A percentile compares a stretch with the other conserved stretches of the same genome.
Evolutionary conservation across 208 protist genomes (phyloP).

Genomic region (Acanthamoeba culbertsoni): DNA sequence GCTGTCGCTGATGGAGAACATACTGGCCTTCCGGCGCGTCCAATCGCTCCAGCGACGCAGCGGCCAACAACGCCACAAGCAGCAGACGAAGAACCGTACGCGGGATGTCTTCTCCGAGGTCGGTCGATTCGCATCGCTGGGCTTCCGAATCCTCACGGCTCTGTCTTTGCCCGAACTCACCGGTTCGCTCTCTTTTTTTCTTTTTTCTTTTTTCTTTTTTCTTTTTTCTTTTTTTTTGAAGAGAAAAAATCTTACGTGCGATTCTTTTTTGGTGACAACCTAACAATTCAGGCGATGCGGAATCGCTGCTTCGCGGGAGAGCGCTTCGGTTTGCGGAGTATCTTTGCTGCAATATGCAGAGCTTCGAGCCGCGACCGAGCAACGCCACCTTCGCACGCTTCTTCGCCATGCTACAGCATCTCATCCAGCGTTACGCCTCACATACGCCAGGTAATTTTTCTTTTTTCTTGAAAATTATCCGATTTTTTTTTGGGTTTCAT

Average conservation of each 20-base stretch:
- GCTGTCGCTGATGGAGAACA: not conserved
- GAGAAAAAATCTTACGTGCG: not conserved
- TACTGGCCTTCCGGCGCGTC: not conserved
- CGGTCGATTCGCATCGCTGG: constrained; percentile 5
- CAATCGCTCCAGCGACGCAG: not conserved
- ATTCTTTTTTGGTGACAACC: no score
- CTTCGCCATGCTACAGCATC: constrained; percentile 16
- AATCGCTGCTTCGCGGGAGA: not conserved
- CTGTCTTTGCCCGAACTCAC: not conserved
- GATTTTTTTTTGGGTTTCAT: no score
- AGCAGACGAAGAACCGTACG: not conserved
- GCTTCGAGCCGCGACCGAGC: not conserved
- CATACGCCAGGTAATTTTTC: not conserved
- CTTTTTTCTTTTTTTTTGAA: not conserved
- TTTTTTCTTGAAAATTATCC: not conserved
- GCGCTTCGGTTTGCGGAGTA: not conserved
- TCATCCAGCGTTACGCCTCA: not conserved
- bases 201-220: not conserved
- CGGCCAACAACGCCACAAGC: not conserved
- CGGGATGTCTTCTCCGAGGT: not conserved
- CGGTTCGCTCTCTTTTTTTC: not conserved
- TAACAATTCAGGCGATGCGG: no score
- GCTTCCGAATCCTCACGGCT: not conserved
- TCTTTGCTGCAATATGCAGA: not conserved
- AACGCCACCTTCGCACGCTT: constrained; percentile 8